Conservation (phyloP, 257 asterid species). For the Solanum etuberosum region DNA sequence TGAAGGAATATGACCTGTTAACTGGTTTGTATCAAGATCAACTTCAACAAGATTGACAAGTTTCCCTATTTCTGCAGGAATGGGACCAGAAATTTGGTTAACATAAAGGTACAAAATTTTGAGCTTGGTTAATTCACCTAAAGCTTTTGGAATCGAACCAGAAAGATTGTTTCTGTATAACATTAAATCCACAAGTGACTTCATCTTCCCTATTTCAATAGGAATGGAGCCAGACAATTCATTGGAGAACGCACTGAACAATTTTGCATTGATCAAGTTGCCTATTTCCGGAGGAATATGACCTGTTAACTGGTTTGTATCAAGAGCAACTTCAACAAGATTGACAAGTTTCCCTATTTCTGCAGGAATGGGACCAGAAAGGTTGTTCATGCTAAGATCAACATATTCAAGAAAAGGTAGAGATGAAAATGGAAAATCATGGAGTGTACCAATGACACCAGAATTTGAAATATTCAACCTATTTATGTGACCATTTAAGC, state of each 20-base stretch:
- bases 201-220: not conserved
- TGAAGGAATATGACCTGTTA: not conserved
- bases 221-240: not conserved
- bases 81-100: not conserved
- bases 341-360: not conserved
- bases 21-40: not conserved
- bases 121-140: not conserved
- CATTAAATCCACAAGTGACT: not conserved
- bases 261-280: not conserved
- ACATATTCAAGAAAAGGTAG: conserved; percentile 13
- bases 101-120: not conserved
- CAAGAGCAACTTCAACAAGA: not conserved
- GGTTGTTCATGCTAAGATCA: conserved; percentile 1
- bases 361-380: conserved; percentile 1
- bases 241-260: not conserved
- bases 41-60: not conserved
- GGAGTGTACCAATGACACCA: not conserved
- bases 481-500: not conserved
- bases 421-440: conserved; percentile 6
- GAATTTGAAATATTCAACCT: conserved; percentile 2
- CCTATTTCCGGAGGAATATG: not conserved
- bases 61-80: not conserved
- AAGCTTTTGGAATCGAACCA: not conserved
- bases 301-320: not conserved
- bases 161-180: not conserved